A percentile compares a stretch with the other conserved stretches of the same genome.
Conservation (phyloP, 176 grass and related monocot genomes). For the Eleusine coracana region DNA sequence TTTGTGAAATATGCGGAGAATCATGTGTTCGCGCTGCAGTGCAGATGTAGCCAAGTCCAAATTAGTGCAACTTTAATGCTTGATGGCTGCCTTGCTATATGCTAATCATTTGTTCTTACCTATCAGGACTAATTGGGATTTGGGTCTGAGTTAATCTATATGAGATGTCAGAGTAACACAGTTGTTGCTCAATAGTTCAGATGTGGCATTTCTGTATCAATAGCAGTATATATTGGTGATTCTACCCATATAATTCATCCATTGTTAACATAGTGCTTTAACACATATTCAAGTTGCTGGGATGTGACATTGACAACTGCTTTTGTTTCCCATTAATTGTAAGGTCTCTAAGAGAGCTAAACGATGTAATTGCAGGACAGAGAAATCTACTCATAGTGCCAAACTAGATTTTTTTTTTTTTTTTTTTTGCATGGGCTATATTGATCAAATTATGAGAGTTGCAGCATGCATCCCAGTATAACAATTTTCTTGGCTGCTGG, state of each 20-base stretch:
- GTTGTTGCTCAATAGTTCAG: neutral
- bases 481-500: neutral
- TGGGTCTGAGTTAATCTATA: neutral
- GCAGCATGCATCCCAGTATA: neutral
- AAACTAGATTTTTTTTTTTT: conserved; percentile 10
- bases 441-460: conserved; percentile 12
- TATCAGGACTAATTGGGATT: neutral
- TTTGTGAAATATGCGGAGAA: neutral
- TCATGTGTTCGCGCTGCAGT: neutral
- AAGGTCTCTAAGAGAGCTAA: conserved; percentile 3
- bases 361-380: neutral
- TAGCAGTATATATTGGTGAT: neutral
- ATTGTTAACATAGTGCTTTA: neutral
- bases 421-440: conserved; percentile 7
- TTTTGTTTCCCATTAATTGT: neutral
- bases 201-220: neutral
- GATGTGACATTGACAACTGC: neutral
- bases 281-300: neutral
- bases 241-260: neutral
- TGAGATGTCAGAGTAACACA: neutral
- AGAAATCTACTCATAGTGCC: conserved; percentile 11
- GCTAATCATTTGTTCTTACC: neutral
- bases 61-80: neutral
- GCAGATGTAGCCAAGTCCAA: neutral
- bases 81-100: conserved; percentile 9